Evolutionary conservation across 768 basidiomycete species (phyloP).

Genomic region (Rickenella mellea): DNA sequence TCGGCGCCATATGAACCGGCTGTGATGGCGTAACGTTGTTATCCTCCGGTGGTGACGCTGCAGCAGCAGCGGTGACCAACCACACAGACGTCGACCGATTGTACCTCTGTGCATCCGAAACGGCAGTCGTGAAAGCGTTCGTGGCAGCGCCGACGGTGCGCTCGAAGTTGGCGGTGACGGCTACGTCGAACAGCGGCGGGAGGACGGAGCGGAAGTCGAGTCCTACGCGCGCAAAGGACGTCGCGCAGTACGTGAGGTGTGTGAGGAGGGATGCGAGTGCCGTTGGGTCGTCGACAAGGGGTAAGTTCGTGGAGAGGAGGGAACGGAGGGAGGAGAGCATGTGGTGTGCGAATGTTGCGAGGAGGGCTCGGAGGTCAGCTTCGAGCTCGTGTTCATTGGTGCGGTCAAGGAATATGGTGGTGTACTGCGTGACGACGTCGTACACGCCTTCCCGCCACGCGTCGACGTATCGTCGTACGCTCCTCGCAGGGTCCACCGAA

Average conservation of each 20-base stretch:
- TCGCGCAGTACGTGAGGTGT: conserved; percentile 88
- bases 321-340: conserved; percentile 60
- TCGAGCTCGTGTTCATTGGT: conserved; percentile 20
- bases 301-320: conserved; percentile 52
- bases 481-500: conserved; percentile 53
- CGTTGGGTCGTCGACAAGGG: conserved; percentile 46
- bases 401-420: conserved; percentile 80
- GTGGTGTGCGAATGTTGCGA: conserved; percentile 56
- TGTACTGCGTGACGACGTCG: conserved; percentile 84
- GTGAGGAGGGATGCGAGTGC: conserved; percentile 79
- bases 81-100: conserved; percentile 35
- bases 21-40: conserved; percentile 10
- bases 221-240: conserved; percentile 86
- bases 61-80: conserved; percentile 31
- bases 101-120: conserved; percentile 13
- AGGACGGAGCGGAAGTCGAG: conserved; percentile 77
- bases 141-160: conserved; percentile 38
- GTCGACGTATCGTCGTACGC: conserved; percentile 82
- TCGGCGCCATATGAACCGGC: conserved; percentile 53
- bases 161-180: conserved; percentile 48
- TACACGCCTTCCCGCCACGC: conserved; percentile 88
- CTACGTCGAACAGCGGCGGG: conserved; percentile 52
- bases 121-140: conserved; percentile 11
- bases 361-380: conserved; percentile 35
- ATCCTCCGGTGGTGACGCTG: conserved; percentile 21